Evolutionary conservation across 2,329 filamentous ascomycete genomes (phyloP), one percentile per base, ranked within the genome.

Genomic region (Dactylonectria macrodidyma): DNA sequence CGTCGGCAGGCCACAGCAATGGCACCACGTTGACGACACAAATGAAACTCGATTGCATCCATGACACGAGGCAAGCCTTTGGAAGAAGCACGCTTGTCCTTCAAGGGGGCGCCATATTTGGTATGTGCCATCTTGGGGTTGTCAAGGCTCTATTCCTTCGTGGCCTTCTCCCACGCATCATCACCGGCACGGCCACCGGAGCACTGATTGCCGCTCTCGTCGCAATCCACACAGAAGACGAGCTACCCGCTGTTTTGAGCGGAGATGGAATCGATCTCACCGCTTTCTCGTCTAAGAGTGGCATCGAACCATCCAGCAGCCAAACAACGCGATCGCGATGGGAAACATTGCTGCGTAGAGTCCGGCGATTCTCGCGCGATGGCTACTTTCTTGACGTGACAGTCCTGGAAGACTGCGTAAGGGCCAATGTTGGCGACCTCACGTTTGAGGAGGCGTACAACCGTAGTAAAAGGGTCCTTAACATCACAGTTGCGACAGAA

Each of bases 381-480:
- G 95, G 95, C 0, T 94, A 97, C 76, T 93, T 97, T 66, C 87
- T 97, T 34, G 95, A 98, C 78, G 90, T 94, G 3, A 89, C 88
- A 47, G 91, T 97, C 10, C 82, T 98, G 52, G 94, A 97, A 77
- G 90, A 95, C 66, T 95, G 94, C 73, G 92, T 98, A 14, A 88
- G 92, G 65, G 90, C 91, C 14, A 97, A 97, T 73, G 91, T 97
- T 14, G 95, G 95, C 10, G 93, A 97, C 75, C 79, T 97, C 69
- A 98, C 95, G 0, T 98, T 98, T 76, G 94, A 97, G 80, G 95
- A 98, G 82, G 95, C 95, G 0, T 97, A 95, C 77, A 89, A 91
- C 59, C 90, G 90, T 68, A 97, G 94, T 46, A 96, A 96, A 77
- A 87, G 94, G 58, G 91, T 97, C 3, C 84, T 98, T 73, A 98